These are phyloP conservation scores for Starmerella bombicola DNA, from an alignment of 805 yeast genomes.

Conservation along the genomic window DNA sequence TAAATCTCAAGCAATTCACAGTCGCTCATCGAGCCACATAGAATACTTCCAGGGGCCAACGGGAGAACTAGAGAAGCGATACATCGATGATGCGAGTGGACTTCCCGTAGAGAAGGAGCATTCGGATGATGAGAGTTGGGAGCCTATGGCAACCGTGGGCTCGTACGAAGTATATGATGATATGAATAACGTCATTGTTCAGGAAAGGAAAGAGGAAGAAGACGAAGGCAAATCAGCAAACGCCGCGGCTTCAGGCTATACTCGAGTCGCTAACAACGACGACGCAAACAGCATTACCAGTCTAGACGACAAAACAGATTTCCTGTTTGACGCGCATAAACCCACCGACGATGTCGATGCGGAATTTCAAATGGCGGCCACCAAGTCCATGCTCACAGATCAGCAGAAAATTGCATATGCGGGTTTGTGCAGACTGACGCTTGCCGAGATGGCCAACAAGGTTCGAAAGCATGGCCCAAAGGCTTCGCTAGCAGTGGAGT, in stretches of 20 bases:
- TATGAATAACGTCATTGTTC: slow-evolving; percentile 35
- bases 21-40: slow-evolving; percentile 13
- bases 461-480: slow-evolving; percentile 35
- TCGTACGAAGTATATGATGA: slow-evolving; percentile 69
- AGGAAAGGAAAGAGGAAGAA: slow-evolving; percentile 20
- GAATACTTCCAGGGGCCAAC: slow-evolving; percentile 21
- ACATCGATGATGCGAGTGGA: slow-evolving; percentile 14
- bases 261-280: slow-evolving; percentile 49
- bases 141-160: slow-evolving; percentile 73
- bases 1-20: no score
- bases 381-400: slow-evolving; percentile 68
- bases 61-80: slow-evolving; percentile 19
- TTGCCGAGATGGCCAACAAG: slow-evolving; percentile 72
- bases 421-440: slow-evolving; percentile 64
- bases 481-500: slow-evolving; percentile 43
- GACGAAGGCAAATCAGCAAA: slow-evolving; percentile 24
- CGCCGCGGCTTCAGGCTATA: slow-evolving; percentile 58
- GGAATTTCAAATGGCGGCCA: slow-evolving; percentile 58
- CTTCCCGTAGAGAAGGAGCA: slow-evolving; percentile 12
- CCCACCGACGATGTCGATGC: slow-evolving; percentile 37
- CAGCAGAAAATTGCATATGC: slow-evolving; percentile 84
- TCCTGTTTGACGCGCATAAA: slow-evolving; percentile 36
- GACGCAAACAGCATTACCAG: slow-evolving; percentile 55
- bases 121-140: slow-evolving; percentile 55
- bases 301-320: slow-evolving; percentile 44